phyloP scores from a whole-genome alignment of 805 yeast genomes.

The Hermanozyma aechmeae region DNA sequence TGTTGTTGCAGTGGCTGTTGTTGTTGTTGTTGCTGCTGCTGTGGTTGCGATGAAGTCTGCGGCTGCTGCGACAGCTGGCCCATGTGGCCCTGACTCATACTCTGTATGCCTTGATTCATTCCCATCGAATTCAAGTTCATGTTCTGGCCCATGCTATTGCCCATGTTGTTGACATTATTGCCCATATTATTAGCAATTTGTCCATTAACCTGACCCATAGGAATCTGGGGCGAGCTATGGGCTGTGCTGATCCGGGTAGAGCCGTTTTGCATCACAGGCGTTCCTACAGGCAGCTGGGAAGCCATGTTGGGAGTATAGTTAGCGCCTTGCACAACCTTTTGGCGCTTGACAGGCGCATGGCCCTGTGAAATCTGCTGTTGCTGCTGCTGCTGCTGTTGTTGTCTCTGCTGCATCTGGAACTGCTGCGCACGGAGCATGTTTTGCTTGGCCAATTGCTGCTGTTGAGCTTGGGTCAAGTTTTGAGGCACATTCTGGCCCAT shows the following conservation, averaged over 20 bases:
- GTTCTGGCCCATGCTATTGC: slow-evolving; percentile 4
- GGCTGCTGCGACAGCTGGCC: slow-evolving; percentile 6
- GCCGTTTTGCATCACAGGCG: too few species aligned
- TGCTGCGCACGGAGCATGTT: slow-evolving; percentile 7
- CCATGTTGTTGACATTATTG: slow-evolving; percentile 5
- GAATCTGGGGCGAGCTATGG: too few species aligned
- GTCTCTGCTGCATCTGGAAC: slow-evolving; percentile 8
- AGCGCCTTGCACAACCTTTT: too few species aligned
- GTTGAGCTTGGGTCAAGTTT: too few species aligned
- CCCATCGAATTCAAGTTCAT: neutral
- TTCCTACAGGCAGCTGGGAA: too few species aligned
- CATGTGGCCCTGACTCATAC: slow-evolving; percentile 3
- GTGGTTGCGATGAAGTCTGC: slow-evolving; percentile 1
- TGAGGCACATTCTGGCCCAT: too few species aligned
- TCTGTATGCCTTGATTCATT: slow-evolving; percentile 1
- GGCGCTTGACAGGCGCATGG: too few species aligned
- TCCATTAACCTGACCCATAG: too few species aligned
- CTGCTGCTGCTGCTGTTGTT: slow-evolving; percentile 5
- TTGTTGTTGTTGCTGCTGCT: slow-evolving; percentile 1
- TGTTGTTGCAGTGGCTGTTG: slow-evolving; percentile 1
- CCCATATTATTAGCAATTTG: too few species aligned
- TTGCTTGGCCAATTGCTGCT: neutral
- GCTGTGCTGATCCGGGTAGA: too few species aligned
- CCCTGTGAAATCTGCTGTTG: too few species aligned
- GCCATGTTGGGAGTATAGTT: too few species aligned